A percentile compares a stretch with the other conserved stretches of the same genome.
Conservation (phyloP, 2,329 filamentous ascomycete genomes). For the Xylaria sp. region DNA sequence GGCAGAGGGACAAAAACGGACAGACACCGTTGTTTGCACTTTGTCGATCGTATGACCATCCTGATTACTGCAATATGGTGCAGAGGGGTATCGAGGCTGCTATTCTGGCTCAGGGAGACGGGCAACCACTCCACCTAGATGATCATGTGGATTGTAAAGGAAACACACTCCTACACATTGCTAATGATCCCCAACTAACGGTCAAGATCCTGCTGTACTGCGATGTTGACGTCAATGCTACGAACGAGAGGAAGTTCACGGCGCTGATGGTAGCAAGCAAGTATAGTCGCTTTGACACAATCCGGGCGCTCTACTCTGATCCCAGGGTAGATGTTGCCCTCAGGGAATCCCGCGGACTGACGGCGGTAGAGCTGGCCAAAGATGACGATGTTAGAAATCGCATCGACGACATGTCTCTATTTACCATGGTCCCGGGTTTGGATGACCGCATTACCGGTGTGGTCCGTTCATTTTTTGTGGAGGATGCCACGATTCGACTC, state of each 20-base stretch:
- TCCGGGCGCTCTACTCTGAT: slow-evolving; percentile 81
- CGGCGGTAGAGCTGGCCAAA: slow-evolving; percentile 92
- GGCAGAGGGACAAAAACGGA: slow-evolving; percentile 87
- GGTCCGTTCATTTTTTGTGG: slow-evolving; percentile 92
- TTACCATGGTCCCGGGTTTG: slow-evolving; percentile 64
- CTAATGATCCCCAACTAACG: slow-evolving; percentile 77
- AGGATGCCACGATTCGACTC: slow-evolving; percentile 87
- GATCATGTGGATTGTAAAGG: slow-evolving; percentile 90
- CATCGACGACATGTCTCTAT: slow-evolving; percentile 87
- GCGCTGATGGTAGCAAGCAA: slow-evolving; percentile 98
- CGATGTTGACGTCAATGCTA: slow-evolving; percentile 93
- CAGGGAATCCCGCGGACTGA: slow-evolving; percentile 80
- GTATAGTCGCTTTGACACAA: slow-evolving; percentile 91
- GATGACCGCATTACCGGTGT: slow-evolving; percentile 87
- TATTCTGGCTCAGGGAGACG: slow-evolving; percentile 68
- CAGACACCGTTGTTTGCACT: slow-evolving; percentile 96
- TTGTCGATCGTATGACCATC: slow-evolving; percentile 91
- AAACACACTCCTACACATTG: slow-evolving; percentile 92
- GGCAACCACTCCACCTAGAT: slow-evolving; percentile 76
- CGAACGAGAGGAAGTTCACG: slow-evolving; percentile 92
- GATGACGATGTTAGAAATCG: slow-evolving; percentile 95
- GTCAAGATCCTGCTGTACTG: slow-evolving; percentile 71
- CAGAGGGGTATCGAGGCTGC: slow-evolving; percentile 72
- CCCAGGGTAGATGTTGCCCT: slow-evolving; percentile 78
- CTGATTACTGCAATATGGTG: slow-evolving; percentile 82